These are phyloP conservation scores for Penicillium sp. DNA, from an alignment of 2,329 filamentous ascomycete species.

Conservation along the genomic window DNA sequence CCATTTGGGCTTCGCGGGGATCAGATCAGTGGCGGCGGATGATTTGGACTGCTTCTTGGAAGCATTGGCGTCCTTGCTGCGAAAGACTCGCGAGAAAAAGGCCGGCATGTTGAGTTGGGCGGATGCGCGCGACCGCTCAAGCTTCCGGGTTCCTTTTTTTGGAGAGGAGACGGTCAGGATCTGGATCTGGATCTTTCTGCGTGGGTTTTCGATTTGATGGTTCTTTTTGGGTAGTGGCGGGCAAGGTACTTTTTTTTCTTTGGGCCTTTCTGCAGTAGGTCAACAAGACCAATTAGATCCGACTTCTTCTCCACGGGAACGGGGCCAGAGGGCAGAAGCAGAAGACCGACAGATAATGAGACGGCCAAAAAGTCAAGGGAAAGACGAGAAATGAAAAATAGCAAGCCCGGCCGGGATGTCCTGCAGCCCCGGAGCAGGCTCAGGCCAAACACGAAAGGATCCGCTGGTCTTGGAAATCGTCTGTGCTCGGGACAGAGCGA, in stretches of 20 bases:
- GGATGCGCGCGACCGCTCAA: conserved; percentile 11
- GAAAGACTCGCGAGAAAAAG: conserved; percentile 69
- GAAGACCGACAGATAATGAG: conserved; percentile 25
- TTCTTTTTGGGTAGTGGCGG: neutral
- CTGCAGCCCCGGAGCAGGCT: conserved; percentile 34
- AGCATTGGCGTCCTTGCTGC: conserved; percentile 72
- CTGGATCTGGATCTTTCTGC: conserved; percentile 3
- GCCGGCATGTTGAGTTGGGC: conserved; percentile 51
- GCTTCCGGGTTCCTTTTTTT: neutral
- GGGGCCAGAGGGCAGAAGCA: conserved; percentile 16
- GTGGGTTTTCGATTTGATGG: neutral
- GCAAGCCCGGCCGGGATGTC: conserved; percentile 29
- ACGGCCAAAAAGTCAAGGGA: conserved; percentile 8
- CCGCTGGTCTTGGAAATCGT: conserved; percentile 21
- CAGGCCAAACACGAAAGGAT: conserved; percentile 24
- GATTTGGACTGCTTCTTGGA: conserved; percentile 66
- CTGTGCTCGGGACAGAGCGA: conserved; percentile 25
- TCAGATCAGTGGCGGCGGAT: conserved; percentile 57
- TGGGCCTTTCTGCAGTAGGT: conserved; percentile 13
- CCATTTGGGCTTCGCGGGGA: conserved; percentile 76
- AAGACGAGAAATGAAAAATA: conserved; percentile 10
- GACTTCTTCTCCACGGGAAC: conserved; percentile 15
- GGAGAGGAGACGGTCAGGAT: neutral
- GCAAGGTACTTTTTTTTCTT: conserved; percentile 21
- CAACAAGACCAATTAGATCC: conserved; percentile 20